Evolutionary conservation across 2,329 filamentous ascomycete species (phyloP), one percentile per base, ranked within the genome.

Genomic region (Gremmenia infestans): DNA sequence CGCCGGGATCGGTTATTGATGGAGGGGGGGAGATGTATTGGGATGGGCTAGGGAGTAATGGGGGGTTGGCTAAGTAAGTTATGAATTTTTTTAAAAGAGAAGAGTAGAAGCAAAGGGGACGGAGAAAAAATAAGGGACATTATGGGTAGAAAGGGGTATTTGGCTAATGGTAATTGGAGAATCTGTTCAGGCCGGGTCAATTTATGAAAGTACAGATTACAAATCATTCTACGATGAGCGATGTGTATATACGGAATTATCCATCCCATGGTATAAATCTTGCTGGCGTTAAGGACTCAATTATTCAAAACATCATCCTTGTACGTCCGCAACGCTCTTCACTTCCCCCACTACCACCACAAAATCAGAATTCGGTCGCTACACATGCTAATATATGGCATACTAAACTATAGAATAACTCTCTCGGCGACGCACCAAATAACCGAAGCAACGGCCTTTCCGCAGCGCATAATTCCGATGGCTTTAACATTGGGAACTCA

Each of bases 41-140:
- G 74, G 74, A 76, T 56, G 73, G 73, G 5, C 60, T 74, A 15
- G 76, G 76, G 15, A 72, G 69, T n/a, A 79, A 79, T 53, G 75
- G 76, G n/a, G 75, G 75, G 14, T 22, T 48, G 9, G 48, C 54
- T 9, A 61, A 61, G 57, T 57, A 53, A 53, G 47, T 56, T 17
- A 11, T 37, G 37, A 3, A 28, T 32, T 11, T 19, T 35, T 1
- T 37, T 19, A 17, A 4, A 22, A 22, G 22, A 22, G 22, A 22
- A 22, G 22, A 22, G 22, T 22, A 22, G 48, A 25, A 47, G 9
- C 3, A 28, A 40, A 14, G 19, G 25, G 14, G 46, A 40, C n/a
- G 14, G 48, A 36, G 7, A n/a, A 23, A 25, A 28, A 17, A 9
- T 6, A 25, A 25, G 25, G 7, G 25, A 8, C 5, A 25, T 25